Conservation (phyloP, 441 rosid genomes). For the Populus hybrid region DNA sequence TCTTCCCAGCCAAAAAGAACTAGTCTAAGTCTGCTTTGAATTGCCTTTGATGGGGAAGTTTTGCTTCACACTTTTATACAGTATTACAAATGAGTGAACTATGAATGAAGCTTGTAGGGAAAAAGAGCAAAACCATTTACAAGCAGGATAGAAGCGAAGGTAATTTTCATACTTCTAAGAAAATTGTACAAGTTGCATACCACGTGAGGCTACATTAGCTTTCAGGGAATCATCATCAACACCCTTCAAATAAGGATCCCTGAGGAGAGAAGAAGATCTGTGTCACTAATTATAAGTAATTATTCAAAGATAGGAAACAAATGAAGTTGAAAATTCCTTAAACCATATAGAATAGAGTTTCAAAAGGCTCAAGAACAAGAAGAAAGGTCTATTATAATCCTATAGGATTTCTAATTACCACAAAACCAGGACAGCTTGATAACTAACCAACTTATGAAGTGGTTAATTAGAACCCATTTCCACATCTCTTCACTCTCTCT, state of each 20-base stretch:
- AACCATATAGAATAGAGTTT: not conserved
- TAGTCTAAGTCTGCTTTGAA: not conserved
- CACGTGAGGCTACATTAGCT: conserved; percentile 46
- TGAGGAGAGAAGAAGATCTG: conserved; percentile 2
- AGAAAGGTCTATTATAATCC: not conserved
- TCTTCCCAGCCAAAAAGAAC: not conserved
- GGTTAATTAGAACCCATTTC: not conserved
- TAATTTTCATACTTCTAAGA: not conserved
- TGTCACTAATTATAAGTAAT: not conserved
- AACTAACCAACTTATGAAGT: not conserved
- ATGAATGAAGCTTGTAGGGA: not conserved
- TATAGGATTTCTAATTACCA: not conserved
- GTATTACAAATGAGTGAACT: not conserved
- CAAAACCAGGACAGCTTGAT: not conserved
- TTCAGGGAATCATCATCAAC: conserved; percentile 49
- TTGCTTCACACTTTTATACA: not conserved
- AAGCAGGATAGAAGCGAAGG: not conserved
- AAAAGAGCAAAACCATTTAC: not conserved
- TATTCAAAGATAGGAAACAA: not conserved
- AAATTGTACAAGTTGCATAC: conserved; percentile 29
- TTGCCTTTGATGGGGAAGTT: not conserved
- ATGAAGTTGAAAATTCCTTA: not conserved
- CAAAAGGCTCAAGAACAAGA: not conserved
- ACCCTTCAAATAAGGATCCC: conserved; percentile 62
- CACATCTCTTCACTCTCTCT: not conserved